Evolutionary conservation across 129 eudicot species (phyloP).

Genomic region (Glebionis coronaria): DNA sequence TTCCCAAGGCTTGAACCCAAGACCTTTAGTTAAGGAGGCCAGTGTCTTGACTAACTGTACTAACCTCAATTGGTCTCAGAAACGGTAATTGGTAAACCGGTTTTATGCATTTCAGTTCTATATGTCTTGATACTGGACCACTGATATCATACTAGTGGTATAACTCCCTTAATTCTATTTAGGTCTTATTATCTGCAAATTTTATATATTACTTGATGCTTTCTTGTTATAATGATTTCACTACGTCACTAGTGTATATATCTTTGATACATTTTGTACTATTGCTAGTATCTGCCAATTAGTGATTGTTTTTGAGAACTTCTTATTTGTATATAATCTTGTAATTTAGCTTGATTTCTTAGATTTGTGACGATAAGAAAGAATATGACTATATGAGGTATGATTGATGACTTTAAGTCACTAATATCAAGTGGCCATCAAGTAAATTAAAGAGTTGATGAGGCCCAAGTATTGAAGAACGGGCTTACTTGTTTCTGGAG

Average conservation of each 20-base stretch:
- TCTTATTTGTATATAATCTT: slow-evolving; percentile 14
- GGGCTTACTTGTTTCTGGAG: too few species aligned
- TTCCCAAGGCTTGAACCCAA: too few species aligned
- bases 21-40: too few species aligned
- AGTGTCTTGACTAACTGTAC: too few species aligned
- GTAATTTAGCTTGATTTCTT: slow-evolving; percentile 16
- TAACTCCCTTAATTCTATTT: not conserved
- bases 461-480: too few species aligned
- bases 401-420: too few species aligned
- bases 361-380: slow-evolving; percentile 96
- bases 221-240: slow-evolving; percentile 3
- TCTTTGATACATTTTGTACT: slow-evolving; percentile 13
- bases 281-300: slow-evolving; percentile 21
- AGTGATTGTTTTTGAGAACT: slow-evolving; percentile 21
- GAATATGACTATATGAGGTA: too few species aligned
- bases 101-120: not conserved
- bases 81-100: too few species aligned
- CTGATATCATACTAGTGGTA: not conserved
- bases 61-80: too few species aligned
- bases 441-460: too few species aligned
- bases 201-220: slow-evolving; percentile 6
- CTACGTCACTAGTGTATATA: slow-evolving; percentile 12
- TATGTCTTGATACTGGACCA: not conserved
- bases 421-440: too few species aligned
- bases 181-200: slow-evolving; percentile 2